Evolutionary conservation across 768 basidiomycete species (phyloP), one percentile per base, ranked within the genome.

Genomic region (Boletus vermiculosoides): DNA sequence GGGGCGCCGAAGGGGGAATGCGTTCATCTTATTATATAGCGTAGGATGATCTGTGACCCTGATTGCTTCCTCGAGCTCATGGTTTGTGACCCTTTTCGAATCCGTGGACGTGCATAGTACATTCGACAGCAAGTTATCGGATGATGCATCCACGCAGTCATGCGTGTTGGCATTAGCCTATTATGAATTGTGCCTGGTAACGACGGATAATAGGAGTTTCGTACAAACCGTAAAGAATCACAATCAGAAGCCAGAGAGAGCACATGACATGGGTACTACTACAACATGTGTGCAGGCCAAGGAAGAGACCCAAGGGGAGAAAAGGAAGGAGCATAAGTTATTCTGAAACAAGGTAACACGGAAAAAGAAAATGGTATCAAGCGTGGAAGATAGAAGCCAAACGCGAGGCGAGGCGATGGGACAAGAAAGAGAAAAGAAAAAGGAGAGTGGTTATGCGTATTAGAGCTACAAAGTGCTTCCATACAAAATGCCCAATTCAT

Each of bases 381-480:
- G 34, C 25, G 18, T 42, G 20, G 34, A 25, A 52, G 39, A 41
- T 25, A 23, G 49, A 56, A 55, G 45, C 49, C 47, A 36, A 16
- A 46, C 39, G 52, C 18, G 28, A 45, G 54, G 41, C 45, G 5
- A 54, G 34, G 30, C 37, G 20, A 41, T 18, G 30, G 23, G 28
- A 12, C 15, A 34, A 51, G 40, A 30, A 48, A 44, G 40, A 44
- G n/a, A n/a, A 36, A 34, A n/a, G 18, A 40, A 56, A 53, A 66
- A 67, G 47, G 63, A 61, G 62, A 42, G 63, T 65, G 63, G 56
- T 58, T 42, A 61, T 61, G 56, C 39, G 54, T 54, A 55, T 66
- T 72, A 72, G 63, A 45, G 70, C 66, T 72, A 71, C 71, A 72
- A 22, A 37, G 50, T 50, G 47, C 37, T 62, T 57, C 52, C 56